phyloP scores from a whole-genome alignment of 164 flowering plant genomes.

The Aristolochia fimbriata region DNA sequence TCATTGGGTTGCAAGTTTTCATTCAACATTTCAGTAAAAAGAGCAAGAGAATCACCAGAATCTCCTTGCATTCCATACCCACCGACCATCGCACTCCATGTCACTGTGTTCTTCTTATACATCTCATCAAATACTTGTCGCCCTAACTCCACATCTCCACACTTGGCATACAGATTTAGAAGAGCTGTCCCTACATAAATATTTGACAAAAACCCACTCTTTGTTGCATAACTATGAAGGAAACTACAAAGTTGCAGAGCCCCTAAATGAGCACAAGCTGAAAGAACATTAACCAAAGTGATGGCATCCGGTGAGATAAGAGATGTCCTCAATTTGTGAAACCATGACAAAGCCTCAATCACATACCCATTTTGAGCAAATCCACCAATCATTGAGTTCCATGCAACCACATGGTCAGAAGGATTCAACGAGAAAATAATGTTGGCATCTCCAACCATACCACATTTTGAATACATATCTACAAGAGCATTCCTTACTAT shows the following conservation, averaged over 20 bases:
- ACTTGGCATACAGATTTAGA: constrained; percentile 59
- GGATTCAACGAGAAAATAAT: constrained; percentile 29
- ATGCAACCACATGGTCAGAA: constrained; percentile 44
- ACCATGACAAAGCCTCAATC: constrained; percentile 36
- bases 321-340: constrained; percentile 38
- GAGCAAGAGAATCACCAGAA: constrained; percentile 27
- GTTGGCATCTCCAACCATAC: constrained; percentile 35
- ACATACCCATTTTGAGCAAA: constrained; percentile 40
- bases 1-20: constrained; percentile 49
- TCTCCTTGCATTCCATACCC: constrained; percentile 73
- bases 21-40: constrained; percentile 46
- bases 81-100: constrained; percentile 70
- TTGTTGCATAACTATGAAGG: constrained; percentile 48
- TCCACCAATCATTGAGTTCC: constrained; percentile 73
- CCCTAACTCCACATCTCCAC: constrained; percentile 50
- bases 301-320: constrained; percentile 41
- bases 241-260: constrained; percentile 34
- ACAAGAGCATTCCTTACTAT: constrained; percentile 52
- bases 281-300: constrained; percentile 45
- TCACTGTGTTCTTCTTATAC: constrained; percentile 36
- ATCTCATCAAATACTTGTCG: constrained; percentile 49
- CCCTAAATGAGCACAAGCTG: constrained; percentile 54
- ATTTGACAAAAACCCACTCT: constrained; percentile 40
- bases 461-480: constrained; percentile 67
- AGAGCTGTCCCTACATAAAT: constrained; percentile 59